phyloP scores from a whole-genome alignment of 768 basidiomycete species.

The Cystofilobasidium bisporidii region DNA sequence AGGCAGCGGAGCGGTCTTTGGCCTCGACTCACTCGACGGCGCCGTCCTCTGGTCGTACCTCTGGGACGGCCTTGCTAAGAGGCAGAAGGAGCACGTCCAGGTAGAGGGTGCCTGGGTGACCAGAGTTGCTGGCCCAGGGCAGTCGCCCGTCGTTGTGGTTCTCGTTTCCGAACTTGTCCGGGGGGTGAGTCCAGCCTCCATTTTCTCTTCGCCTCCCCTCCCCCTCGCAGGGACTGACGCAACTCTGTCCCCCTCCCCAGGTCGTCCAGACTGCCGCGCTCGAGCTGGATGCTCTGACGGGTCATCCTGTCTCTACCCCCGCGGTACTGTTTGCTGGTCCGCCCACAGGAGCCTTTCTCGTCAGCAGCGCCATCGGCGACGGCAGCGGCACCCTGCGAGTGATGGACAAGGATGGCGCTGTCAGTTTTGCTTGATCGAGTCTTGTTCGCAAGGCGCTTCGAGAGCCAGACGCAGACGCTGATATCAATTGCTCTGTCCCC shows the following conservation, averaged over 20 bases:
- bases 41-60: slow-evolving; percentile 57
- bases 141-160: slow-evolving; percentile 21
- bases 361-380: slow-evolving; percentile 32
- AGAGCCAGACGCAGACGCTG: too few relatives aligned
- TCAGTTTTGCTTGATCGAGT: slow-evolving; percentile 28
- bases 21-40: slow-evolving; percentile 69
- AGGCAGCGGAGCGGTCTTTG: slow-evolving; percentile 63
- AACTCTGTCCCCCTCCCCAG: neutral
- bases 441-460: too few relatives aligned
- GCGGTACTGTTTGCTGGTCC: slow-evolving; percentile 32
- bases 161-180: neutral
- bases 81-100: slow-evolving; percentile 31
- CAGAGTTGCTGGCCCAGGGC: slow-evolving; percentile 34
- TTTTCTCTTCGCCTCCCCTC: too few relatives aligned
- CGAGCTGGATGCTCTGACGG: slow-evolving; percentile 38
- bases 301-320: slow-evolving; percentile 29
- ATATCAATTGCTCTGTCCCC: neutral
- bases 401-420: slow-evolving; percentile 29
- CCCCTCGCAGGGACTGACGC: too few relatives aligned
- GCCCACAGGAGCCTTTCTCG: slow-evolving; percentile 32
- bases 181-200: neutral
- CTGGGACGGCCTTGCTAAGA: neutral
- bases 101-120: slow-evolving; percentile 36
- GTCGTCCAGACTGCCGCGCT: slow-evolving; percentile 32
- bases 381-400: slow-evolving; percentile 33